phyloP scores from a whole-genome alignment of 305 asterid genomes.

The Coffea humblotiana region DNA sequence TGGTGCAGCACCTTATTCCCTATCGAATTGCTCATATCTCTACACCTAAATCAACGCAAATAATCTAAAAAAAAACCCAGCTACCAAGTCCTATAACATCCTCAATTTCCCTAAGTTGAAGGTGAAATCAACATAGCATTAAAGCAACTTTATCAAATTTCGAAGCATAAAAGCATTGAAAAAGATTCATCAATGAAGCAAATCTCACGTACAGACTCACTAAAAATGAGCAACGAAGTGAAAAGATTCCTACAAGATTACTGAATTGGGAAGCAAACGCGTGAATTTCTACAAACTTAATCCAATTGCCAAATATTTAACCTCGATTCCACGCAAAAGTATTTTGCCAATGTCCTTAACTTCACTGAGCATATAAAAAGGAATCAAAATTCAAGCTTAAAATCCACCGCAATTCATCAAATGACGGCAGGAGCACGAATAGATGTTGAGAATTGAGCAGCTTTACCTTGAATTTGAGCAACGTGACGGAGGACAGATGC shows the following conservation, averaged over 20 bases:
- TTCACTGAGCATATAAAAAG: neutral
- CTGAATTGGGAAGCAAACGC: neutral
- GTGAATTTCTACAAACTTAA: constrained; percentile 1
- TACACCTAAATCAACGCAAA: neutral
- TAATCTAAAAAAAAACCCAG: neutral
- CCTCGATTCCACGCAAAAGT: constrained; percentile 16
- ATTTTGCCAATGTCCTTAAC: neutral
- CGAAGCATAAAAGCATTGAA: neutral
- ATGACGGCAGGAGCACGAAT: neutral
- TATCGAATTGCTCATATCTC: constrained; percentile 65
- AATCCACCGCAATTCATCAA: neutral
- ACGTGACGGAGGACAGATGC: too few species aligned
- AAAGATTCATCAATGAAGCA: neutral
- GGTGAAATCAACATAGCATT: neutral
- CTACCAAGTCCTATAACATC: neutral
- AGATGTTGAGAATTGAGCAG: neutral
- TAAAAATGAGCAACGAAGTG: neutral
- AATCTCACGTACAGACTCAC: too few species aligned
- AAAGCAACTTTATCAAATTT: neutral
- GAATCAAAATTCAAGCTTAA: neutral
- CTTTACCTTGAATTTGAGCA: constrained; percentile 19
- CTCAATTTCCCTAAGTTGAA: neutral
- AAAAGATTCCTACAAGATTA: constrained; percentile 2
- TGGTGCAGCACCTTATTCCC: constrained; percentile 82
- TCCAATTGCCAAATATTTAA: neutral